These are phyloP conservation scores for Coemansia sp. DNA, from an alignment of 192 early-diverging fungal species.

Conservation along the genomic window DNA sequence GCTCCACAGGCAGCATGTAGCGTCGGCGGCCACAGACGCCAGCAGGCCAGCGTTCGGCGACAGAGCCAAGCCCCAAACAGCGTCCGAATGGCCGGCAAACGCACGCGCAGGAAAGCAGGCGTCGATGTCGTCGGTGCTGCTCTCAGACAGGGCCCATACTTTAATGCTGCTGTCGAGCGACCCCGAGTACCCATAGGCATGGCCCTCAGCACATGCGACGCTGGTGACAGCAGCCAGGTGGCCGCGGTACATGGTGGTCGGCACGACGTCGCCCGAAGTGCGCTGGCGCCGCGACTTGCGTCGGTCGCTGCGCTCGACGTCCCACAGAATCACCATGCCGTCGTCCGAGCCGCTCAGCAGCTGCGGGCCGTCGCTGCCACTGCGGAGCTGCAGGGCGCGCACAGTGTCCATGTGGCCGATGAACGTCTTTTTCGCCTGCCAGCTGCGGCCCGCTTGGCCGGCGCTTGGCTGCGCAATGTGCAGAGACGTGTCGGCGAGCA, in stretches of 20 bases:
- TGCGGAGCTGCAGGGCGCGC: constrained; percentile 20
- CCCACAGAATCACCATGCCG: constrained; percentile 49
- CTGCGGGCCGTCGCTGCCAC: constrained; percentile 7
- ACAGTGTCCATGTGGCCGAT: constrained; percentile 46
- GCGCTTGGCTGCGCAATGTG: background rate
- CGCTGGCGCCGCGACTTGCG: constrained; percentile 7
- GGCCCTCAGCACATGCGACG: constrained; percentile 12
- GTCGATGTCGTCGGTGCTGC: background rate
- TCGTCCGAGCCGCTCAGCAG: constrained; percentile 43
- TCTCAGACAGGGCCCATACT: constrained; percentile 27
- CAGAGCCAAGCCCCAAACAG: constrained; percentile 51
- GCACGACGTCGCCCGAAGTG: constrained; percentile 11
- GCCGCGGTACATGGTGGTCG: constrained; percentile 30
- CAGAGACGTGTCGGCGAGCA: background rate
- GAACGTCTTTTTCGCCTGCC: constrained; percentile 22
- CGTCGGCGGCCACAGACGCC: constrained; percentile 48
- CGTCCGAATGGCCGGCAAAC: constrained; percentile 34
- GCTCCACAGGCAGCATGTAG: constrained; percentile 37
- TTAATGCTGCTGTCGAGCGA: constrained; percentile 43
- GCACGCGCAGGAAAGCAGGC: constrained; percentile 26
- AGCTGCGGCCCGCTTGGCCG: background rate
- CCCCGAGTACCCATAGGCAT: constrained; percentile 35
- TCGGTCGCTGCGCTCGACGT: constrained; percentile 21
- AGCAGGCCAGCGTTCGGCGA: constrained; percentile 14
- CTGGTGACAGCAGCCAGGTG: constrained; percentile 48